Evolutionary conservation across 75 land plant species (phyloP).

Genomic region (Isoetes taiwanensis): DNA sequence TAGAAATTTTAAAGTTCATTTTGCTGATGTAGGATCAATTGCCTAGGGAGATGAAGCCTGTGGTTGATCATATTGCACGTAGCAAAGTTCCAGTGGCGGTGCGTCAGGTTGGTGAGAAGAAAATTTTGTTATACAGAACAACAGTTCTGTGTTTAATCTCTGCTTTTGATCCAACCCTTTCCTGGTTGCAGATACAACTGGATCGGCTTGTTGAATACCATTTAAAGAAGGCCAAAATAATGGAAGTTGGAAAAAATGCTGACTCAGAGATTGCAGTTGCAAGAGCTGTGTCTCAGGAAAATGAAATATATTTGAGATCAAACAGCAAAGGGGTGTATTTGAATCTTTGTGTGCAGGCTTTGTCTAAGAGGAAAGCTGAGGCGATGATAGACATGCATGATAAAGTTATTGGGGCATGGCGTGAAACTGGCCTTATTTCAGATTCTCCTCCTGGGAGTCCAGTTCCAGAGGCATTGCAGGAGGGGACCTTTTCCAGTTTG

Average conservation of each 20-base stretch:
- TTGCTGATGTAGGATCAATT: constrained; percentile 51
- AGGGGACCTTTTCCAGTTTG: no score
- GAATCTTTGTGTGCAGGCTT: constrained; percentile 75
- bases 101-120: constrained; percentile 53
- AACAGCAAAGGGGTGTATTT: constrained; percentile 81
- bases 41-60: constrained; percentile 74
- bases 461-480: background rate
- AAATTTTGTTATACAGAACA: background rate
- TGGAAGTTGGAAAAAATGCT: constrained; percentile 44
- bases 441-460: constrained; percentile 87
- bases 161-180: background rate
- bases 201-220: constrained; percentile 71
- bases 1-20: background rate
- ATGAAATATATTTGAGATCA: constrained; percentile 61
- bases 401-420: constrained; percentile 41
- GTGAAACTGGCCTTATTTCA: constrained; percentile 62
- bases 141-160: background rate
- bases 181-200: constrained; percentile 82
- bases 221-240: constrained; percentile 41
- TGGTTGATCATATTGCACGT: constrained; percentile 36
- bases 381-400: background rate
- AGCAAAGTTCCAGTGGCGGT: constrained; percentile 68
- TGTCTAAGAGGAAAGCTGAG: constrained; percentile 23
- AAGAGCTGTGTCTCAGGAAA: constrained; percentile 77
- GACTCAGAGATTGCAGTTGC: constrained; percentile 70